phyloP scores from a whole-genome alignment of 495 filamentous ascomycete species.

The Aspergillus steynii region DNA sequence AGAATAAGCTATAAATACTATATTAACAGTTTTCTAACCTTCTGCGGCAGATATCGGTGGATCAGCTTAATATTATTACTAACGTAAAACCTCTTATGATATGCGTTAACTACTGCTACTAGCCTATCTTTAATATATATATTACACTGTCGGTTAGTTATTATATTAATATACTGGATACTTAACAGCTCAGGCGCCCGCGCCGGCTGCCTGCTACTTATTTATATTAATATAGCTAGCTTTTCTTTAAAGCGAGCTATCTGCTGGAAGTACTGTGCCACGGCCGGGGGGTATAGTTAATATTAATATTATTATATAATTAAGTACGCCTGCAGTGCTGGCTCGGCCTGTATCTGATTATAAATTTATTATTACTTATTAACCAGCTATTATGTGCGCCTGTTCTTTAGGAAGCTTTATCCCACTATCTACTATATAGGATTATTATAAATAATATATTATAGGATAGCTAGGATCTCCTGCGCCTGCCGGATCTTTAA shows the following conservation, averaged over 20 bases:
- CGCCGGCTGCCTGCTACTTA: conserved; percentile 24
- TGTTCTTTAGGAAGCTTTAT: conserved; percentile 14
- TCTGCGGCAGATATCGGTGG: conserved; percentile 18
- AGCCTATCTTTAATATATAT: conserved; percentile 6
- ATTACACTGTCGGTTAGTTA: conserved; percentile 3
- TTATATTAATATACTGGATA: conserved; percentile 22
- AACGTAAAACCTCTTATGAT: conserved; percentile 7
- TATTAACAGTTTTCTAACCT: conserved; percentile 22
- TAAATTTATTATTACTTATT: conserved; percentile 1
- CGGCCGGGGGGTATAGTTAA: neutral
- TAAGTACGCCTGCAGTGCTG: conserved; percentile 6
- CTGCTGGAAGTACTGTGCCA: conserved; percentile 4
- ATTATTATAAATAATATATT: conserved; percentile 15
- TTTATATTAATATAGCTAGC: conserved; percentile 26
- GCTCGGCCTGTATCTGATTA: conserved; percentile 6
- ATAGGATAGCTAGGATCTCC: no score
- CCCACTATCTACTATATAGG: neutral
- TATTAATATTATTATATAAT: no score
- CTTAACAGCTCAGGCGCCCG: conserved; percentile 29
- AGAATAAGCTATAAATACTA: conserved; percentile 26
- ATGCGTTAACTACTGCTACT: neutral
- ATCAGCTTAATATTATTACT: conserved; percentile 18
- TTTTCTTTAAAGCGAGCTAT: conserved; percentile 19
- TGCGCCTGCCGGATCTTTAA: neutral
- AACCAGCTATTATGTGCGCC: conserved; percentile 7